Conservation (phyloP, 2,329 filamentous ascomycete genomes). For the Fusarium setosum region DNA sequence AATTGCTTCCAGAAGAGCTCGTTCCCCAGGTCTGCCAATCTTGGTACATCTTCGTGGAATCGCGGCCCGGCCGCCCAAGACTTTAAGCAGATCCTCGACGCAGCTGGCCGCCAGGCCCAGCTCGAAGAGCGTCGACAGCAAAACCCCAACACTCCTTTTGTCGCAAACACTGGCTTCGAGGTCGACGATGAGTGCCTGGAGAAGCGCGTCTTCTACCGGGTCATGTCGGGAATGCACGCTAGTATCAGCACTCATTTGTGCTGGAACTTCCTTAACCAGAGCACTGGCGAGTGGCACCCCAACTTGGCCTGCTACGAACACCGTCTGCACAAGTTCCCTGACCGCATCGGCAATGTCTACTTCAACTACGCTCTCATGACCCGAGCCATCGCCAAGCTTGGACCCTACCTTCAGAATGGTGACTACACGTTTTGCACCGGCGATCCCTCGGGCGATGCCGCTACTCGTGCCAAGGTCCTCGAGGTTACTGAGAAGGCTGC, state of each 20-base stretch:
- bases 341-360: constrained; percentile 96
- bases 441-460: constrained; percentile 80
- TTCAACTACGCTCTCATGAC: constrained; percentile 99
- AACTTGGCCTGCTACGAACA: constrained; percentile 90
- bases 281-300: constrained; percentile 90
- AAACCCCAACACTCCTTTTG: constrained; percentile 66
- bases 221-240: constrained; percentile 97
- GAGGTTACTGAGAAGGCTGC: constrained; percentile 78
- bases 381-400: constrained; percentile 90
- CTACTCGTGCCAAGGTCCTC: constrained; percentile 86
- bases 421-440: constrained; percentile 93
- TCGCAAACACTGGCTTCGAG: constrained; percentile 75
- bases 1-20: constrained; percentile 88
- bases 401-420: constrained; percentile 74
- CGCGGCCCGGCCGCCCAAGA: constrained; percentile 67
- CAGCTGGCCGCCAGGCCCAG: constrained; percentile 68
- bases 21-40: constrained; percentile 68
- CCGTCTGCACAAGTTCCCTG: constrained; percentile 85
- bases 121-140: constrained; percentile 63
- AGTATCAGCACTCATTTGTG: constrained; percentile 97
- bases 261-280: constrained; percentile 96
- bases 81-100: constrained; percentile 70
- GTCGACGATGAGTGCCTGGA: constrained; percentile 93
- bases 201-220: constrained; percentile 97
- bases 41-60: constrained; percentile 59